Evolutionary conservation across 306 rosid species (phyloP), one percentile per base, ranked within the genome.

Genomic region (Rosa persica): DNA sequence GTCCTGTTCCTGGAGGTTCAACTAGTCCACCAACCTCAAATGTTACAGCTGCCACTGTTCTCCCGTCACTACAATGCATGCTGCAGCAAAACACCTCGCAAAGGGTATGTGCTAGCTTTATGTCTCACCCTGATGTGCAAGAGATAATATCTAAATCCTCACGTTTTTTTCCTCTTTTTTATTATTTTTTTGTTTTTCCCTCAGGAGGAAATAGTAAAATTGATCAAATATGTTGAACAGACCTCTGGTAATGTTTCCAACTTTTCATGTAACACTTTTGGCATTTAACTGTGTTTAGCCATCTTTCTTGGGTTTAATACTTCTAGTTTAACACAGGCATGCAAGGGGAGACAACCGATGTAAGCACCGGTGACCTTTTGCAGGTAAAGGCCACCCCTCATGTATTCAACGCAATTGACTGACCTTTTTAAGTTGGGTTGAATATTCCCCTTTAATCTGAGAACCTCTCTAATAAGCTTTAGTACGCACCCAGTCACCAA

Each of bases 151-250:
- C 65, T 66, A 17, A 38, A 19, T 38, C 78, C 72, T 72, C 66
- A 83, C 72, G 43, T 71, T 42, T 61, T 23, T 70, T 51, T n/a
- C n/a, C n/a, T n/a, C n/a, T n/a, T n/a, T n/a, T n/a, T n/a, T n/a
- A n/a, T n/a, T n/a, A n/a, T 57, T 42, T 55, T 82, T 76, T 67
- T 71, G 40, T 46, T 54, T 69, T 79, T 44, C 84, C 80, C 76
- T 65, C 94, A 95, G 99, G 99, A 95, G 78, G 97, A 95, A 83
- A 82, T 93, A 71, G 69, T 86, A 71, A 91, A 91, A 88, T 81
- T 95, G 88, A 95, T 93, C 78, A 95, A 93, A 88, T 86, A 85
- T 68, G 80, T 89, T 77, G 99, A 91, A 80, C 98, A 91, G 80
- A 79, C 86, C 76, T 79, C 83, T 68, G 99, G 99, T 95, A 95